Base-by-base conservation (phyloP, 495 filamentous ascomycete species). In the Penicillium manginii region DNA sequence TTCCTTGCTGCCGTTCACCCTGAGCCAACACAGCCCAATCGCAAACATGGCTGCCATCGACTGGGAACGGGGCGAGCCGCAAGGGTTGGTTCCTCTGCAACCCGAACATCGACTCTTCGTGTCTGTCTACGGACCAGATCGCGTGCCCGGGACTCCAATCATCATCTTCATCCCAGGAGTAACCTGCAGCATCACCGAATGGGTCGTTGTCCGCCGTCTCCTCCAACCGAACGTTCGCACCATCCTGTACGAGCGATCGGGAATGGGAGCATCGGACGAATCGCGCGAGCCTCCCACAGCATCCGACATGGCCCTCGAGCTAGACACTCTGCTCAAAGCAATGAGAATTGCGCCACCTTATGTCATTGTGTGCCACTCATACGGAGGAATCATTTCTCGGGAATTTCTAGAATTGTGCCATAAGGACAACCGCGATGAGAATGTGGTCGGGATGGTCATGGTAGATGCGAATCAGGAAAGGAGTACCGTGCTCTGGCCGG, bases 351-450 rank as follows among this genome's bases (percentile, higher is more conserved):
- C 22, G 1, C 66, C 72, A 0, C 76, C 73, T 15, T 77, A 70
- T 52, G 60, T 76, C 1, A 49, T 78, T 11, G 56, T 77, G 2
- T 73, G 64, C 32, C 76, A 78, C 52, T 77, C 74, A 32, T 78
- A 74, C 23, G 76, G 76, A 11, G 76, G 76, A 5, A 68, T 70
- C 23, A 71, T 78, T 26, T 72, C 69, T 12, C 61, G 76, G 9
- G 62, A 66, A 37, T 75, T 78, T 21, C 8, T 73, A 19, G 58
- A 67, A 14, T 50, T 63, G 4, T 33, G 18, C 9, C 19, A 42
- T 11, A 26, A 50, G 32, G 32, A 57, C 5, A 39, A 50, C 7
- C 19, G 8, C 17, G 14, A 7, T 9, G 26, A 43, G 9, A 40
- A 50, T 19, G 45, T 71, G 12, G 50, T 40, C 9, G 68, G 66